Base-by-base conservation (phyloP, 768 basidiomycete species). In the Auriculariales sp. region DNA sequence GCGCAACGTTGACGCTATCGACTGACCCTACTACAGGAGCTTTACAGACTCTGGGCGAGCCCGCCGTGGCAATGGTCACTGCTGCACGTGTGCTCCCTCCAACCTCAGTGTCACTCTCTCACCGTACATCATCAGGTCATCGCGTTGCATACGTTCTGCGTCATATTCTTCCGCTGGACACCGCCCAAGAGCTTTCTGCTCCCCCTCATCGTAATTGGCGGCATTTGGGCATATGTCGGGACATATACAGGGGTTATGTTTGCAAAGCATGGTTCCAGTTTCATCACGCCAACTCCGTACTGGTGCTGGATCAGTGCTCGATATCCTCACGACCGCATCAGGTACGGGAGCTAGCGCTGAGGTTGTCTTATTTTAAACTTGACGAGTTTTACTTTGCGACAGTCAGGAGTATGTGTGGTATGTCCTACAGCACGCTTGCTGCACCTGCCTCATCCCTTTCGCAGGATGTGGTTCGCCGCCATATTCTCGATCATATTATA, bases 381-480 rank as follows among this genome's bases (percentile, higher is more conserved):
- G n/a, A n/a, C n/a, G n/a, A n/a, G n/a, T n/a, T n/a, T n/a, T n/a
- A n/a, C n/a, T n/a, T n/a, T n/a, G n/a, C n/a, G n/a, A n/a, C n/a
- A n/a, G n/a, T n/a, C n/a, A n/a, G n/a, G n/a, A n/a, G n/a, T n/a
- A n/a, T n/a, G n/a, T n/a, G n/a, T n/a, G n/a, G n/a, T n/a, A n/a
- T n/a, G n/a, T n/a, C n/a, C n/a, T n/a, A n/a, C n/a, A n/a, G n/a
- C n/a, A n/a, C n/a, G n/a, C n/a, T n/a, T n/a, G n/a, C n/a, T n/a
- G n/a, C n/a, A n/a, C n/a, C n/a, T n/a, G n/a, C n/a, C n/a, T 32
- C 30, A 17, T 2, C 48, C 33, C 28, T 52, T 49, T 28, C 25
- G 24, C 24, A 50, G 49, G 49, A 39, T 50, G 6, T 55, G 54
- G 54, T 34, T 55, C 35, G 49, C 54, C 14, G 54, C 54, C 25